These are phyloP conservation scores for Thraustochytrium sp. DNA, from an alignment of 352 stramenopile genomes.

Conservation along the genomic window DNA sequence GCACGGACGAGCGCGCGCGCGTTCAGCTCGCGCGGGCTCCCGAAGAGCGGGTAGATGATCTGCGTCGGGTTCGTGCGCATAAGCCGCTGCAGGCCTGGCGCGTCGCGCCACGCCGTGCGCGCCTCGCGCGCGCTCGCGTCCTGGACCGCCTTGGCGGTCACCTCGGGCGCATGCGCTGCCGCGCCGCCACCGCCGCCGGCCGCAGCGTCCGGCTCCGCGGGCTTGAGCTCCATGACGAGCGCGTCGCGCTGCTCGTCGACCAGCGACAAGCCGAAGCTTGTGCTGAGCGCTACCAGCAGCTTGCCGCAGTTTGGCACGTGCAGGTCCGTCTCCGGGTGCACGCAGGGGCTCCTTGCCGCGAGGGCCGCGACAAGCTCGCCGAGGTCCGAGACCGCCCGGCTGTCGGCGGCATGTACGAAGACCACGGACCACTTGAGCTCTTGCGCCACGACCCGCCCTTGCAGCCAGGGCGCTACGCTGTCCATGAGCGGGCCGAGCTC, in stretches of 20 bases:
- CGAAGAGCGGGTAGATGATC: neutral
- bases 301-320: neutral
- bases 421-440: conserved; percentile 16
- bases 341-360: neutral
- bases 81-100: neutral
- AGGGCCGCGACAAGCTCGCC: neutral
- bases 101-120: neutral
- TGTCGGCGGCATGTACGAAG: neutral
- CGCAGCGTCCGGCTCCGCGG: neutral
- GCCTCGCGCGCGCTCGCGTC: neutral
- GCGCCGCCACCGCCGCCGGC: neutral
- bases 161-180: neutral
- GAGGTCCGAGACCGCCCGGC: neutral
- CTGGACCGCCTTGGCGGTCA: neutral
- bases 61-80: neutral
- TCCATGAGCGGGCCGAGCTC: neutral
- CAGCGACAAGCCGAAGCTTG: neutral
- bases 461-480: neutral
- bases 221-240: neutral
- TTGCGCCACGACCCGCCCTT: neutral
- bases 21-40: neutral
- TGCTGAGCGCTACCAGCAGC: neutral
- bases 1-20: neutral
- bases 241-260: neutral
- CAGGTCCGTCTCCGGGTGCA: neutral